Conservation (phyloP, 2,329 filamentous ascomycete species). For the Coleophoma eucalyptorum region DNA sequence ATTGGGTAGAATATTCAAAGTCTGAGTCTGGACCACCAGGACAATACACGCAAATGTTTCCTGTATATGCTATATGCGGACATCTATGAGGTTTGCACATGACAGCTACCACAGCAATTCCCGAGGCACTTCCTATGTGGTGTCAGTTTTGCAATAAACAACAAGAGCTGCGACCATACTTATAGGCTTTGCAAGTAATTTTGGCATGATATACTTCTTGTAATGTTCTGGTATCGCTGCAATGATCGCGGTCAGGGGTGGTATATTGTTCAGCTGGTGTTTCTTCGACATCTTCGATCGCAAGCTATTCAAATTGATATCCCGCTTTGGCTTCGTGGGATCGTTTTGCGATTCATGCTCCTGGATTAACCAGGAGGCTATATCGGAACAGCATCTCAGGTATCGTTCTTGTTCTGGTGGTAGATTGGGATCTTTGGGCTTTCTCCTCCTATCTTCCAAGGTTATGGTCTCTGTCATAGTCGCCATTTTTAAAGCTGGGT, state of each 20-base stretch:
- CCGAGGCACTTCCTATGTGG: constrained; percentile 77
- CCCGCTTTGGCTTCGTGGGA: constrained; percentile 67
- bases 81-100: constrained; percentile 99
- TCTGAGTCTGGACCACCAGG: constrained; percentile 96
- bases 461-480: constrained; percentile 57
- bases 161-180: constrained; percentile 43
- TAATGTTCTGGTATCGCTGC: constrained; percentile 98
- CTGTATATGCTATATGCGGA: constrained; percentile 96
- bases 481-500: constrained; percentile 42
- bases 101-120: constrained; percentile 96
- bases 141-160: constrained; percentile 10
- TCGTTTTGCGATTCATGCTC: constrained; percentile 83
- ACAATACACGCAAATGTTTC: constrained; percentile 98
- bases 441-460: constrained; percentile 43
- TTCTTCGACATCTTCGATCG: constrained; percentile 89
- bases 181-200: constrained; percentile 95
- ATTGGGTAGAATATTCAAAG: constrained; percentile 98
- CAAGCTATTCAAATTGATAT: constrained; percentile 89
- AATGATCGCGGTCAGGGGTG: constrained; percentile 93
- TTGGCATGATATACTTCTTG: constrained; percentile 97
- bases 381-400: constrained; percentile 90
- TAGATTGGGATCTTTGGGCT: constrained; percentile 69
- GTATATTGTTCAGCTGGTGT: constrained; percentile 82
- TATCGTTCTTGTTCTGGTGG: constrained; percentile 93
- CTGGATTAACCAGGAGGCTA: constrained; percentile 89